Percentiles rank a stretch among this genome's conserved stretches.
phyloP scores from a whole-genome alignment of 1,284 basidiomycete genomes.

The Coriolopsis trogii region DNA sequence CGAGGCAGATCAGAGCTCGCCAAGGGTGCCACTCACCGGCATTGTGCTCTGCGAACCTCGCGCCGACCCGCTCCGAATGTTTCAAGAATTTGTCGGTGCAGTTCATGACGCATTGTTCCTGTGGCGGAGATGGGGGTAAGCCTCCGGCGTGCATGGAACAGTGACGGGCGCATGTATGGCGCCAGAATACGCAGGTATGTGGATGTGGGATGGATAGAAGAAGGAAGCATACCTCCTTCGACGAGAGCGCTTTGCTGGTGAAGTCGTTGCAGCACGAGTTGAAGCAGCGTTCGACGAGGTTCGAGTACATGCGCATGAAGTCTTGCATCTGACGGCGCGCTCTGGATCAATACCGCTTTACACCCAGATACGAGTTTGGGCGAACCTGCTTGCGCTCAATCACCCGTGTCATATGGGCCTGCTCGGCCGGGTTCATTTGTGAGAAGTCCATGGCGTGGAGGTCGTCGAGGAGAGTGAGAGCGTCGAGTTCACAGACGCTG shows the following conservation, averaged over 20 bases:
- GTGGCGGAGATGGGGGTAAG: too few relatives aligned
- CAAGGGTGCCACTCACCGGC: constrained; percentile 70
- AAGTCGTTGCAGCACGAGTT: constrained; percentile 96
- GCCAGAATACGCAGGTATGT: not conserved
- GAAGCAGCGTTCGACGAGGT: constrained; percentile 95
- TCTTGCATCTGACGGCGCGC: constrained; percentile 87
- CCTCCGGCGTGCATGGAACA: constrained; percentile 4
- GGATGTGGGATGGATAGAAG: not conserved
- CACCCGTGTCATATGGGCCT: constrained; percentile 87
- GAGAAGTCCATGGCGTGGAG: constrained; percentile 78
- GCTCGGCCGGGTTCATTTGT: constrained; percentile 81
- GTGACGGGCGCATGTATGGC: not conserved
- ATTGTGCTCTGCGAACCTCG: constrained; percentile 89
- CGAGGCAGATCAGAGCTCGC: too few relatives aligned
- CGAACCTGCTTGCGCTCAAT: constrained; percentile 93
- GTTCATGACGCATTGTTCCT: constrained; percentile 75
- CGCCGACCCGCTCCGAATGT: constrained; percentile 93
- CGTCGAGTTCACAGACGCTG: not conserved
- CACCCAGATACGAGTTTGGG: constrained; percentile 4
- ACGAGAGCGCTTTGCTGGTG: constrained; percentile 90
- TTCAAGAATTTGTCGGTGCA: constrained; percentile 96
- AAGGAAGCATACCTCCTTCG: constrained; percentile 80
- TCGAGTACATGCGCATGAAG: constrained; percentile 96
- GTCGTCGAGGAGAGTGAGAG: not conserved
- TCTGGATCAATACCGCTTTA: constrained; percentile 7